Percentiles rank a stretch among this genome's conserved stretches.
Evolutionary conservation across 768 basidiomycete species (phyloP).

Genomic region (Phaeotremella skinneri): DNA sequence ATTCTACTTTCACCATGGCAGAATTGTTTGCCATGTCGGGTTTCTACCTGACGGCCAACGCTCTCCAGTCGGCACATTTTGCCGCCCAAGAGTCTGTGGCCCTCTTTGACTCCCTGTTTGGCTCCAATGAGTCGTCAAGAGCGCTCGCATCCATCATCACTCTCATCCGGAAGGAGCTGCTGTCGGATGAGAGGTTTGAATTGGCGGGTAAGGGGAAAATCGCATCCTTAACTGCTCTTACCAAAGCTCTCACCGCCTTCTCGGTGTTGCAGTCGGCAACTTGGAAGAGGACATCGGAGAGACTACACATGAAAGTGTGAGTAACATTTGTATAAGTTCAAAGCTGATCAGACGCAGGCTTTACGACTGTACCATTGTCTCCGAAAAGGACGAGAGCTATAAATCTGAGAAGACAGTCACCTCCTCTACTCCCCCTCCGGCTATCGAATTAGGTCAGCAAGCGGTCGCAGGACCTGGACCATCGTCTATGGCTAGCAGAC

Average conservation of each 20-base stretch:
- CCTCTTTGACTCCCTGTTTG: constrained; percentile 48
- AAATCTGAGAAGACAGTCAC: constrained; percentile 7
- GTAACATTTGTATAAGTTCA: constrained; percentile 1
- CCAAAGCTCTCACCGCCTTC: constrained; percentile 53
- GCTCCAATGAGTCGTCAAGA: constrained; percentile 53
- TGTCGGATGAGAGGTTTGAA: constrained; percentile 43
- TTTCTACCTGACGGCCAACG: constrained; percentile 50
- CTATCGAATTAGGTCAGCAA: not conserved
- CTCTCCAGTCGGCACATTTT: constrained; percentile 43
- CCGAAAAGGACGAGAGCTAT: constrained; percentile 17
- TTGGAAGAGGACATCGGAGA: constrained; percentile 43
- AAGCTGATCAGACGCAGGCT: constrained; percentile 27
- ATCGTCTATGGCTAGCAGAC: constrained; percentile 12
- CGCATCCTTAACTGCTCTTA: constrained; percentile 46
- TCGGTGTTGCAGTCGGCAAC: constrained; percentile 52
- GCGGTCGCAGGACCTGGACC: constrained; percentile 25
- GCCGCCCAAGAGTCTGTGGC: constrained; percentile 44
- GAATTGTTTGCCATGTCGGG: constrained; percentile 54
- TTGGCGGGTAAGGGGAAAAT: constrained; percentile 34
- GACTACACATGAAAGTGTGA: constrained; percentile 47
- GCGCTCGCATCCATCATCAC: constrained; percentile 51
- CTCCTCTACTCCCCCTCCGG: not conserved
- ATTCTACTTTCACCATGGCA: constrained; percentile 52
- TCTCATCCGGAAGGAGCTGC: constrained; percentile 49
- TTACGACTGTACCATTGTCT: constrained; percentile 51